These are phyloP conservation scores for Xylaria intraflava DNA, from an alignment of 495 filamentous ascomycete genomes.

Conservation along the genomic window DNA sequence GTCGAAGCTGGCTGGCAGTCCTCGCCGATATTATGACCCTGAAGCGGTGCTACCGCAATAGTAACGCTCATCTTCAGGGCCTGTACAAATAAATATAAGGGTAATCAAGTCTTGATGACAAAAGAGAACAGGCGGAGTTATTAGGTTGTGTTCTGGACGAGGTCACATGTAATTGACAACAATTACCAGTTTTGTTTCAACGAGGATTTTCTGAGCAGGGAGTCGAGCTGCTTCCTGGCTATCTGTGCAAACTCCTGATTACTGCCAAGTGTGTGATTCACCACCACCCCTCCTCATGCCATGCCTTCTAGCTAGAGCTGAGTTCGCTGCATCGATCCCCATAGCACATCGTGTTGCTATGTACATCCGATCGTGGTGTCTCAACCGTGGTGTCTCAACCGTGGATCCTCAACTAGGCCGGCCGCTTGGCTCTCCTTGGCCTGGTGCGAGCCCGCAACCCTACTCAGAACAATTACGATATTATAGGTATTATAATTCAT, in stretches of 20 bases:
- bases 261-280: not conserved
- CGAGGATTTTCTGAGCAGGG: not conserved
- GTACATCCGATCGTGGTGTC: not conserved
- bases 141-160: not conserved
- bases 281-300: not conserved
- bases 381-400: not conserved
- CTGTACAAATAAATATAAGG: not conserved
- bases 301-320: not conserved
- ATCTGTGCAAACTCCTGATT: no score
- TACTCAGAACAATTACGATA: not conserved
- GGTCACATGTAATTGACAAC: constrained; percentile 14
- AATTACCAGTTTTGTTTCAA: not conserved
- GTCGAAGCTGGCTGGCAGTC: constrained; percentile 1
- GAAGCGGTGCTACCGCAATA: not conserved
- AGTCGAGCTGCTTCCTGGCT: no score
- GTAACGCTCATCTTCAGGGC: no score
- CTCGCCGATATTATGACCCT: not conserved
- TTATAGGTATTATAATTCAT: no score
- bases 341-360: not conserved
- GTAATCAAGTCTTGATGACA: not conserved
- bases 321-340: not conserved
- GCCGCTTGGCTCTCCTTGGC: not conserved
- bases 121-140: constrained; percentile 2
- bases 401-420: not conserved
- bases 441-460: not conserved